A percentile compares a stretch with the other conserved stretches of the same genome.
Evolutionary conservation across 768 basidiomycete genomes (phyloP).

Genomic region (Strobilomyces echinocephalus): DNA sequence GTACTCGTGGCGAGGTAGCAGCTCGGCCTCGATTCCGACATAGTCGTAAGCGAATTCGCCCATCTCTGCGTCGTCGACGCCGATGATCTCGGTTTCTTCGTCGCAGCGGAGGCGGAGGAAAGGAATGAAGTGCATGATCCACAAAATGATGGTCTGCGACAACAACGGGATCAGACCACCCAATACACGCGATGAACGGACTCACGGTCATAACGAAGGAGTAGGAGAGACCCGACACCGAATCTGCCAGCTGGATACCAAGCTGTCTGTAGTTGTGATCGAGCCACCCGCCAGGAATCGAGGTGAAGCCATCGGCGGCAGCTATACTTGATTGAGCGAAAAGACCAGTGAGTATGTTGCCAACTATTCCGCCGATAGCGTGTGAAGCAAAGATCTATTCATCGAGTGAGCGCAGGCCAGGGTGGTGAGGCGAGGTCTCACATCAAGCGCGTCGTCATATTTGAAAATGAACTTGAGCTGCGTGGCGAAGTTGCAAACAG

Average conservation of each 20-base stretch:
- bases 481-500: constrained; percentile 91
- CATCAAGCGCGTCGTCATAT: constrained; percentile 80
- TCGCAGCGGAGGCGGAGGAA: constrained; percentile 65
- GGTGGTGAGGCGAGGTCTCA: constrained; percentile 30
- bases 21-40: constrained; percentile 63
- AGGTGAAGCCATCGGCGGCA: constrained; percentile 66
- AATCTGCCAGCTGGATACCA: constrained; percentile 80
- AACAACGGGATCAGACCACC: neutral
- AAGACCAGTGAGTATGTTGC: constrained; percentile 80
- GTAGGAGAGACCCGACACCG: constrained; percentile 57
- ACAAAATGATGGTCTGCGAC: constrained; percentile 67
- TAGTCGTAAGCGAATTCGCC: constrained; percentile 90
- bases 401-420: neutral
- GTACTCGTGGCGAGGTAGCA: constrained; percentile 32
- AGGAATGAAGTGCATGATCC: constrained; percentile 86
- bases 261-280: constrained; percentile 79
- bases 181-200: constrained; percentile 5
- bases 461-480: constrained; percentile 80
- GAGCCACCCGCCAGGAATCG: constrained; percentile 81
- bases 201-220: constrained; percentile 74
- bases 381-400: constrained; percentile 84
- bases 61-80: constrained; percentile 87
- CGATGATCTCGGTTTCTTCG: constrained; percentile 69
- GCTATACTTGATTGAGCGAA: constrained; percentile 84
- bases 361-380: constrained; percentile 71